Evolutionary conservation across 2,329 filamentous ascomycete species (phyloP).

Genomic region (Exophiala aquamarina): DNA sequence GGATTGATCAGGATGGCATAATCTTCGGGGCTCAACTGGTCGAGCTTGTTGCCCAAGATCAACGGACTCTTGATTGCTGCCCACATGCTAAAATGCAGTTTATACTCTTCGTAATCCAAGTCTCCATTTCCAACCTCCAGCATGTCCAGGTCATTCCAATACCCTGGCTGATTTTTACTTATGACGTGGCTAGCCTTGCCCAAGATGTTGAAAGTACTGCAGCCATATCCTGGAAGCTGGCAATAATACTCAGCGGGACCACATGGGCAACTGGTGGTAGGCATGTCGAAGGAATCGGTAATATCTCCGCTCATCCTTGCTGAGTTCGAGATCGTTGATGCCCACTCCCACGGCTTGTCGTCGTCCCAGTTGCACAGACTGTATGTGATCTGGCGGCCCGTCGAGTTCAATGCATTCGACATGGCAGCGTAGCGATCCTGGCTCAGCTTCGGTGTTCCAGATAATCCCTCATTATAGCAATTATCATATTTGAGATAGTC

Average conservation of each 20-base stretch:
- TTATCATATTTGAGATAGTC: conserved; percentile 52
- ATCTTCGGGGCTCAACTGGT: conserved; percentile 39
- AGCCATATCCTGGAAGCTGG: conserved; percentile 47
- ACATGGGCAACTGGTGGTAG: conserved; percentile 44
- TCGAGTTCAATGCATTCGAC: conserved; percentile 48
- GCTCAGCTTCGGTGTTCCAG: conserved; percentile 46
- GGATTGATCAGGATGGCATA: conserved; percentile 50
- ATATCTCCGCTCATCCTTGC: conserved; percentile 50
- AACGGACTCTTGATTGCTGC: conserved; percentile 49
- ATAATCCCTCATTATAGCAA: conserved; percentile 56
- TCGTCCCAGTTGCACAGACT: conserved; percentile 54
- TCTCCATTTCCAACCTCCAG: conserved; percentile 48
- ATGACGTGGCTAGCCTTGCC: conserved; percentile 48
- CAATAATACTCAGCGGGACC: conserved; percentile 41
- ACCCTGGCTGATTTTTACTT: conserved; percentile 41
- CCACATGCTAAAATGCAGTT: conserved; percentile 50
- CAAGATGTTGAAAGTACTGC: conserved; percentile 51
- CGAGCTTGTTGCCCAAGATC: conserved; percentile 49
- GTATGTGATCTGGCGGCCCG: conserved; percentile 48
- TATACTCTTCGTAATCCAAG: conserved; percentile 38
- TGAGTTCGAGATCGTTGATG: conserved; percentile 47
- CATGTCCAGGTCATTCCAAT: conserved; percentile 44
- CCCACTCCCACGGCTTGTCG: conserved; percentile 49
- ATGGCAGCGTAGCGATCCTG: conserved; percentile 50
- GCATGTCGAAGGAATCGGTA: conserved; percentile 47